Percentiles rank a stretch among this genome's conserved stretches.
phyloP scores from a whole-genome alignment of 331 rosid species.

The Ulmus americana region DNA sequence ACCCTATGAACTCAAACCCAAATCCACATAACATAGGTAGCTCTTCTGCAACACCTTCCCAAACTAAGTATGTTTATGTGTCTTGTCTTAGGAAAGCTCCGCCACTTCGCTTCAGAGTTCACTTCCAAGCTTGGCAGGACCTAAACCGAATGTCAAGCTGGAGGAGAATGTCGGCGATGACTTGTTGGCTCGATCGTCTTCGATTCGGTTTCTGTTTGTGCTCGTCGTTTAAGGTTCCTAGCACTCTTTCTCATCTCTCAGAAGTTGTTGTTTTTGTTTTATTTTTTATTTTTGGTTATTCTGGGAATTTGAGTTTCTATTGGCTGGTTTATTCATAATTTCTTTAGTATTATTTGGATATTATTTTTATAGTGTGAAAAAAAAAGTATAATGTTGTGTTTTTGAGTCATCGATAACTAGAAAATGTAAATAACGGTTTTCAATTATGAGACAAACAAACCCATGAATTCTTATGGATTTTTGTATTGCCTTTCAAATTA shows the following conservation, averaged over 20 bases:
- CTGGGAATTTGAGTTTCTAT: too few species aligned
- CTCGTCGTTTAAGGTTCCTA: constrained; percentile 32
- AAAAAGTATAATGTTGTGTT: too few species aligned
- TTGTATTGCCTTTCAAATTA: too few species aligned
- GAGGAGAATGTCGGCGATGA: background rate
- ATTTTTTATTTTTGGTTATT: background rate
- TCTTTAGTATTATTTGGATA: too few species aligned
- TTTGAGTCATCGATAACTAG: too few species aligned
- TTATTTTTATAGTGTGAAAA: too few species aligned
- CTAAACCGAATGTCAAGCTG: background rate
- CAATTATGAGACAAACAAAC: too few species aligned
- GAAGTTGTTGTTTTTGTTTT: background rate
- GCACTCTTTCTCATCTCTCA: background rate
- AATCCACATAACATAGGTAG: too few species aligned
- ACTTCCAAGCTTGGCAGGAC: constrained; percentile 10
- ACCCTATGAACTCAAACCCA: background rate
- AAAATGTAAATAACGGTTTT: too few species aligned
- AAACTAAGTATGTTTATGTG: constrained; percentile 16
- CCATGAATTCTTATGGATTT: too few species aligned
- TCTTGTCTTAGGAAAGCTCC: constrained; percentile 26
- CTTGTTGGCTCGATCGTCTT: constrained; percentile 16
- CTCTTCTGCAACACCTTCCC: constrained; percentile 27
- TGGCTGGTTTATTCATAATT: too few species aligned
- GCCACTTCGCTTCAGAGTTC: constrained; percentile 31
- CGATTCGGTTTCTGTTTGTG: constrained; percentile 25